These are phyloP conservation scores for Cokeromyces recurvatus DNA, from an alignment of 371 early-diverging fungal species.

Conservation along the genomic window DNA sequence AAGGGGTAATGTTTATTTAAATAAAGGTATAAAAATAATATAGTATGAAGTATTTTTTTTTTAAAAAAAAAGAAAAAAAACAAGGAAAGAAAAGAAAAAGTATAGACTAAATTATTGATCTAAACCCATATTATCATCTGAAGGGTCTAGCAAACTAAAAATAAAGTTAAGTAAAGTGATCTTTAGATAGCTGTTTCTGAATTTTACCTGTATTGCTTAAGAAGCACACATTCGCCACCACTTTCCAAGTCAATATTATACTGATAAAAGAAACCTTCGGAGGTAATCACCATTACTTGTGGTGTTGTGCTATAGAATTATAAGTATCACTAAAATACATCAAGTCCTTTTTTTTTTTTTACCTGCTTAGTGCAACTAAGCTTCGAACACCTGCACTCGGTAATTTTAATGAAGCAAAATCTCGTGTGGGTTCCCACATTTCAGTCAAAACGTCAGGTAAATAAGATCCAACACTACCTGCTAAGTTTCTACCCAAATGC, in stretches of 20 bases:
- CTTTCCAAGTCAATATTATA: constrained; percentile 86
- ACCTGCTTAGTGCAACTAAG: constrained; percentile 77
- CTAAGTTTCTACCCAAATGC: constrained; percentile 56
- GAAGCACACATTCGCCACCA: constrained; percentile 88
- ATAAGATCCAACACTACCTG: constrained; percentile 76
- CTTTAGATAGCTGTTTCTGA: background rate
- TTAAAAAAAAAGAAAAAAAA: too few species aligned
- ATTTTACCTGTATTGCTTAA: constrained; percentile 59
- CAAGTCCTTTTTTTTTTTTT: constrained; percentile 8
- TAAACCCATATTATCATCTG: constrained; percentile 6
- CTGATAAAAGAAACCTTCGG: constrained; percentile 88
- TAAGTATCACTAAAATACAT: background rate
- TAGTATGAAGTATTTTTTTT: too few species aligned
- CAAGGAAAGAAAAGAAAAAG: too few species aligned
- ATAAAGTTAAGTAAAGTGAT: background rate
- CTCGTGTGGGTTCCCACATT: constrained; percentile 92
- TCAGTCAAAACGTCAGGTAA: constrained; percentile 86
- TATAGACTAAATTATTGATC: too few species aligned
- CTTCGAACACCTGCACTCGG: constrained; percentile 80
- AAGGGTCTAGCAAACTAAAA: constrained; percentile 10
- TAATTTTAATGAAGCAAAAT: constrained; percentile 89
- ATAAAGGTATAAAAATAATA: too few species aligned
- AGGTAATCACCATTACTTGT: constrained; percentile 88
- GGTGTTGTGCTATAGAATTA: constrained; percentile 52
- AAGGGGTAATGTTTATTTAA: too few species aligned